Percentiles rank a stretch among this genome's conserved stretches.
Conservation (phyloP, 345 rosid genomes). For the Viola odorata region DNA sequence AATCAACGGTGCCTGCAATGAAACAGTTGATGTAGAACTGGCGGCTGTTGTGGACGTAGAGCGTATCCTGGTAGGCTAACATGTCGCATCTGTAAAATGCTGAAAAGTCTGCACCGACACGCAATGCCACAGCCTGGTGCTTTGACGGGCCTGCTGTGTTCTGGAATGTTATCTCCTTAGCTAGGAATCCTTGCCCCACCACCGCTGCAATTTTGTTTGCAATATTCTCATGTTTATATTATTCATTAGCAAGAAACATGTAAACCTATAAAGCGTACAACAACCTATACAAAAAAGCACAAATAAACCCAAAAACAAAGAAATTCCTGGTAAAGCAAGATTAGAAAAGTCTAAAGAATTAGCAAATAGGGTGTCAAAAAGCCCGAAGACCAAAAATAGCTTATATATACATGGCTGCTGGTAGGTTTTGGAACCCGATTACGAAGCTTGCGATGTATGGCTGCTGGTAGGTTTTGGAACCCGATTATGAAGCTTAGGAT, state of each 20-base stretch:
- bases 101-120: slow-evolving; percentile 69
- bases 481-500: too few species aligned
- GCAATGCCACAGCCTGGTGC: slow-evolving; percentile 74
- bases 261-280: too few species aligned
- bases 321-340: too few species aligned
- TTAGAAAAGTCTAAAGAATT: too few species aligned
- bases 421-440: too few species aligned
- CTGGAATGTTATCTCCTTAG: slow-evolving; percentile 63
- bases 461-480: neutral
- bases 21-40: slow-evolving; percentile 65
- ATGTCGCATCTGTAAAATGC: slow-evolving; percentile 79
- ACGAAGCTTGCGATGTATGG: too few species aligned
- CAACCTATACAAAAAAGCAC: too few species aligned
- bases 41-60: slow-evolving; percentile 61
- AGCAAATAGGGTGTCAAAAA: too few species aligned
- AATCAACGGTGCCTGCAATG: slow-evolving; percentile 75
- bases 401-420: too few species aligned
- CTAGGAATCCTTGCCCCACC: slow-evolving; percentile 70
- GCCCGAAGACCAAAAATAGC: too few species aligned
- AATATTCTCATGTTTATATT: too few species aligned
- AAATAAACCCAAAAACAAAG: too few species aligned
- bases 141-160: slow-evolving; percentile 81
- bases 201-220: slow-evolving; percentile 41
- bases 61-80: slow-evolving; percentile 76
- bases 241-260: neutral